These are phyloP conservation scores for Ustilago loliicola DNA, from an alignment of 1,284 basidiomycete species.

Conservation along the genomic window DNA sequence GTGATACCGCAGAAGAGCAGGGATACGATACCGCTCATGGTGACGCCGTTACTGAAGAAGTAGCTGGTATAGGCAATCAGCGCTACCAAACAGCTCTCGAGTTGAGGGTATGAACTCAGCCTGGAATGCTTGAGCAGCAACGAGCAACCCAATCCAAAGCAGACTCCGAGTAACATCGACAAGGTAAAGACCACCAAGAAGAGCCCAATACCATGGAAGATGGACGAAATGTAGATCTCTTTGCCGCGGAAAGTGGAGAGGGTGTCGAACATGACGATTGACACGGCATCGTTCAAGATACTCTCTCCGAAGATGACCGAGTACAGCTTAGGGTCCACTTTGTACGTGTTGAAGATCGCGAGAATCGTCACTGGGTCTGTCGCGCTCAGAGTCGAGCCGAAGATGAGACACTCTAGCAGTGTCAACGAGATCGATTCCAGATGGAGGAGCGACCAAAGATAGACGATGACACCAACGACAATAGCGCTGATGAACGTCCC, in stretches of 20 bases:
- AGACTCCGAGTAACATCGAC: conserved; percentile 92
- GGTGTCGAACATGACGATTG: conserved; percentile 99
- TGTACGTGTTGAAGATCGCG: conserved; percentile 98
- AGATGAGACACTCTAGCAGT: conserved; percentile 86
- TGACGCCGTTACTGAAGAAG: conserved; percentile 93
- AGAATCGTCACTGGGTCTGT: conserved; percentile 99
- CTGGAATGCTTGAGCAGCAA: conserved; percentile 95
- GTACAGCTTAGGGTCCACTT: conserved; percentile 98
- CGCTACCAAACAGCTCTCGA: conserved; percentile 91
- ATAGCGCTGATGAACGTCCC: conserved; percentile 97
- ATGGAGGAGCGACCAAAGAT: conserved; percentile 93
- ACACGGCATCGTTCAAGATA: conserved; percentile 97
- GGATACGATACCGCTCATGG: conserved; percentile 97
- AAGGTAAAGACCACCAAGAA: conserved; percentile 95
- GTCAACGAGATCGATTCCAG: conserved; percentile 64
- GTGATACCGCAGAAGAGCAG: conserved; percentile 99
- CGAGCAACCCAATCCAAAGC: conserved; percentile 89
- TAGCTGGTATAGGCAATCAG: conserved; percentile 97
- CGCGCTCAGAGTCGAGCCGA: conserved; percentile 95
- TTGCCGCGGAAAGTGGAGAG: conserved; percentile 90
- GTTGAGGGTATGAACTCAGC: conserved; percentile 83
- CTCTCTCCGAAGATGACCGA: conserved; percentile 98
- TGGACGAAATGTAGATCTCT: conserved; percentile 86
- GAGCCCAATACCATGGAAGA: conserved; percentile 95
- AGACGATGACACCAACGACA: conserved; percentile 93